These are phyloP conservation scores for Mortierella sp. DNA, from an alignment of 371 early-diverging fungal genomes.

Conservation along the genomic window DNA sequence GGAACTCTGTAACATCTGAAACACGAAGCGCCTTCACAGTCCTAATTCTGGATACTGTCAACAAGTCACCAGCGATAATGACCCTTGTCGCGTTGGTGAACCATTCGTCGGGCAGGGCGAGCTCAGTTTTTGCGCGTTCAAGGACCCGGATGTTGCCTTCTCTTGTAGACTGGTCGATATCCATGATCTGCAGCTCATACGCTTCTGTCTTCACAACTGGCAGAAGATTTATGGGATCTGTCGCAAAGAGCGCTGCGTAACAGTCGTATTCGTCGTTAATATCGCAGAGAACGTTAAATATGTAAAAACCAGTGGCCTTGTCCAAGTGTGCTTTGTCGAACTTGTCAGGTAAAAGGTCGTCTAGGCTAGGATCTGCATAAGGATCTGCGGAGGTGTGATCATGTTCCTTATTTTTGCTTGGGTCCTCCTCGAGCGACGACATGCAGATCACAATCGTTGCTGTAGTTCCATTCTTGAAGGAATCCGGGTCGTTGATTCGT, in stretches of 20 bases:
- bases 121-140: not conserved
- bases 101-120: not conserved
- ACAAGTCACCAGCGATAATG: conserved; percentile 13
- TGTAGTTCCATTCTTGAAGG: no score
- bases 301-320: not conserved
- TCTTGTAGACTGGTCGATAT: conserved; percentile 13
- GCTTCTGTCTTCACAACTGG: not conserved
- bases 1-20: not conserved
- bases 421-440: not conserved
- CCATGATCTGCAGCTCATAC: conserved; percentile 9
- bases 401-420: no score
- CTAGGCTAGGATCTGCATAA: not conserved
- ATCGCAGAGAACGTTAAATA: not conserved
- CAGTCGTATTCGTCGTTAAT: not conserved
- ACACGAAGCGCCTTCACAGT: not conserved
- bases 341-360: not conserved
- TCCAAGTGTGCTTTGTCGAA: not conserved
- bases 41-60: conserved; percentile 6
- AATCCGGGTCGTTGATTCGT: no score
- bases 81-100: not conserved
- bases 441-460: not conserved
- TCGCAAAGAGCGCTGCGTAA: not conserved
- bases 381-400: no score
- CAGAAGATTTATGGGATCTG: not conserved
- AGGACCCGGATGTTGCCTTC: conserved; percentile 16